These are phyloP conservation scores for Comarum palustre DNA, from an alignment of 306 rosid species.

Conservation along the genomic window DNA sequence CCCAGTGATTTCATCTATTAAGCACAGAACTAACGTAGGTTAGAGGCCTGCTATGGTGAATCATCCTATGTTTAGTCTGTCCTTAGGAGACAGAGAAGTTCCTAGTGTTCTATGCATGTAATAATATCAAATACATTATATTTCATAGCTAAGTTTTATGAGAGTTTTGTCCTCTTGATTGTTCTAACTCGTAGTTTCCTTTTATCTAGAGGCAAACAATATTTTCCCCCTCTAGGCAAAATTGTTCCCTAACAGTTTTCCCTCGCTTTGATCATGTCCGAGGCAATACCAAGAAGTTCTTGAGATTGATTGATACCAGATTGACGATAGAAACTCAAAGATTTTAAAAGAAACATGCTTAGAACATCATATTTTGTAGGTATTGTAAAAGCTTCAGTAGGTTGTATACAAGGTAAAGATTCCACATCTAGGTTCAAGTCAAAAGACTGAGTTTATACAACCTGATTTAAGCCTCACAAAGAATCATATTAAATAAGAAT, in stretches of 20 bases:
- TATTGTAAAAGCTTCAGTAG: not conserved
- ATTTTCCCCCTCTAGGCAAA: not conserved
- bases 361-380: not conserved
- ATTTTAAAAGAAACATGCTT: not conserved
- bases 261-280: not conserved
- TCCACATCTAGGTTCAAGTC: not conserved
- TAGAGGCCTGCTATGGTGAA: conserved; percentile 29
- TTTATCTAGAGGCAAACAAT: conserved; percentile 14
- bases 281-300: not conserved
- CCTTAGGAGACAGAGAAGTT: conserved; percentile 24
- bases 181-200: conserved; percentile 18
- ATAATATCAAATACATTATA: conserved; percentile 35
- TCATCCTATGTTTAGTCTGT: conserved; percentile 32
- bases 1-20: conserved; percentile 18
- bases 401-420: not conserved
- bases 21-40: conserved; percentile 40
- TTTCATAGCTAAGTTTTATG: conserved; percentile 6
- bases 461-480: not conserved
- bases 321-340: not conserved
- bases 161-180: not conserved
- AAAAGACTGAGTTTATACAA: not conserved
- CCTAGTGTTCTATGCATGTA: conserved; percentile 28
- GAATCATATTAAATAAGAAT: not conserved
- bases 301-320: conserved; percentile 9
- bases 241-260: not conserved